These are phyloP conservation scores for Cylindrotheca closterium DNA, from an alignment of 108 stramenopile species.

Conservation along the genomic window DNA sequence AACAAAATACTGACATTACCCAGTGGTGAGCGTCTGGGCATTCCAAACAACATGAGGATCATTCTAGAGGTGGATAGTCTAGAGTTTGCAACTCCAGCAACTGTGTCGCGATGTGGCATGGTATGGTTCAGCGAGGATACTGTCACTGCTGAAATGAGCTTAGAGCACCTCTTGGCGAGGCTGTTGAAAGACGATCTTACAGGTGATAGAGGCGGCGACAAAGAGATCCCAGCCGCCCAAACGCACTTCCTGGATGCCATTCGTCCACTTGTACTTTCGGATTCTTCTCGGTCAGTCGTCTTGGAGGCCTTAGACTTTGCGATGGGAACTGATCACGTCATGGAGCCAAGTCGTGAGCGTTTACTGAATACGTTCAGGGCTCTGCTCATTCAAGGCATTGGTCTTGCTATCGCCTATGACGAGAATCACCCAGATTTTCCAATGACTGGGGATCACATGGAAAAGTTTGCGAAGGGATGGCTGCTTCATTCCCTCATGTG, in stretches of 20 bases:
- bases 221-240: conserved; percentile 61
- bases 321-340: conserved; percentile 78
- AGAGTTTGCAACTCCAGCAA: conserved; percentile 94
- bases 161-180: conserved; percentile 54
- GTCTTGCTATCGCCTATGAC: conserved; percentile 86
- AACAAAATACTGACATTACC: conserved; percentile 96
- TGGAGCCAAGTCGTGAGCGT: conserved; percentile 86
- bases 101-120: conserved; percentile 98
- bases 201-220: conserved; percentile 38
- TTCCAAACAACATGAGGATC: conserved; percentile 87
- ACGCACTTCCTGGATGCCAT: conserved; percentile 71
- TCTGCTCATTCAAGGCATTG: conserved; percentile 88
- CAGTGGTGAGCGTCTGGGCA: conserved; percentile 89
- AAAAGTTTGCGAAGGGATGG: conserved; percentile 92
- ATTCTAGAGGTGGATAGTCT: conserved; percentile 96
- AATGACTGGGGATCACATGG: conserved; percentile 92
- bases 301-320: conserved; percentile 80
- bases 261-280: conserved; percentile 53
- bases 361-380: conserved; percentile 85
- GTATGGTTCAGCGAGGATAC: conserved; percentile 92
- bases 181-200: conserved; percentile 52
- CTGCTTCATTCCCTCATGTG: conserved; percentile 90
- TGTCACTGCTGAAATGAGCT: conserved; percentile 81
- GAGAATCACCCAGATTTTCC: conserved; percentile 97
- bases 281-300: conserved; percentile 65